Percentiles rank a stretch among this genome's conserved stretches.
These are phyloP conservation scores for Candida oleophila DNA, from an alignment of 805 yeast species.

Conservation along the genomic window DNA sequence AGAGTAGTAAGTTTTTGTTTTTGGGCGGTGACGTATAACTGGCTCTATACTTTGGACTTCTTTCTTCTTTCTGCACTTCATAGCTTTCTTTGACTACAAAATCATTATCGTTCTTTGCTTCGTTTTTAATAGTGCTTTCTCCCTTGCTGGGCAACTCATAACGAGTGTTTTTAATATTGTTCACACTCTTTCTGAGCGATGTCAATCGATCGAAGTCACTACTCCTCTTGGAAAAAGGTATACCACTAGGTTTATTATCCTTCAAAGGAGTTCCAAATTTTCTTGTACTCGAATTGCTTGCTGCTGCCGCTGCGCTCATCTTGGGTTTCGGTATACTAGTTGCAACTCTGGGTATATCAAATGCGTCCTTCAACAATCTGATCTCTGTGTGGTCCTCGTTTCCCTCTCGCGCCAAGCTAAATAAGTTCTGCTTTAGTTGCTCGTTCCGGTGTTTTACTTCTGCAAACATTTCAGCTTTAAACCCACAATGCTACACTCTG, in stretches of 20 bases:
- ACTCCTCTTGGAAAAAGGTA: no score
- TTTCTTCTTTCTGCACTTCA: neutral
- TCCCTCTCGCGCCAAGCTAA: conserved; percentile 10
- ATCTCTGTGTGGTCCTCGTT: conserved; percentile 9
- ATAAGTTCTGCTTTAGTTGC: conserved; percentile 9
- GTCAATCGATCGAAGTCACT: no score
- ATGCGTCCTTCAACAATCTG: conserved; percentile 7
- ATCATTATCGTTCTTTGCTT: neutral
- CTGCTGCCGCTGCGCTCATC: no score
- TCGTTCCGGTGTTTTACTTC: conserved; percentile 5
- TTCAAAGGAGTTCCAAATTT: conserved; percentile 8
- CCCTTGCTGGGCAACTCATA: conserved; percentile 17
- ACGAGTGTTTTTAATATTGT: conserved; percentile 17
- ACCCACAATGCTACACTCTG: no score
- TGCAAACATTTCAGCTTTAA: no score
- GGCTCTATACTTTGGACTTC: neutral
- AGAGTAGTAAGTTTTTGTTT: conserved; percentile 4
- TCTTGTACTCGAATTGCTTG: neutral
- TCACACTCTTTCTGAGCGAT: neutral
- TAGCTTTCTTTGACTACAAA: neutral
- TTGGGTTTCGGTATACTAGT: neutral
- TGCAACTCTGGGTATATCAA: neutral
- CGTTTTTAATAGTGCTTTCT: neutral
- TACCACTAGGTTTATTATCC: neutral
- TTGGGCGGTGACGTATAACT: neutral